Evolutionary conservation across 257 asterid genomes (phyloP), one percentile per base, ranked within the genome.

Genomic region (Ajuga chamaepitys): DNA sequence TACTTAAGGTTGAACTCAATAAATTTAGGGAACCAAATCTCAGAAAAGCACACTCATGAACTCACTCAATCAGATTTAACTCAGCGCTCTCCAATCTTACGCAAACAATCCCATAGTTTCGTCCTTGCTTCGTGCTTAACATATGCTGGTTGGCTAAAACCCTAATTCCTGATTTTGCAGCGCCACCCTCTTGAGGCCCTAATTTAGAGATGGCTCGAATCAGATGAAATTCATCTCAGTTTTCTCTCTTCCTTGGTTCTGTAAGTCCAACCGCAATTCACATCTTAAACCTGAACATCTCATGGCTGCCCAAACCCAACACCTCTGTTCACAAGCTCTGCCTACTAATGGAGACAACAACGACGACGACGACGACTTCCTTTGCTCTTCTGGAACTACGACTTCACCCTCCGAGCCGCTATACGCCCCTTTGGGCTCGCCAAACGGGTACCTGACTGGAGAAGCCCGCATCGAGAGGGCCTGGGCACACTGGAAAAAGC

Each of bases 401-500:
- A 28, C 62, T 22, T 38, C 34, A 25, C 67, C 37, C 38, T 32
- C 78, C 30, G 82, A 73, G 38, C 68, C 46, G 56, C 70, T 59
- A 58, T 64, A 22, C 46, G 48, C 34, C 24, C 34, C 59, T 4
- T 38, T 80, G 60, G 74, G 58, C 68, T 37, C 66, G 54, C 92
- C 97, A 7, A 77, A 74, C 55, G 96, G 95, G 32, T 79, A 80
- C 84, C 59, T 93, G 74, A 70, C 71, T 14, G 86, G 88, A 12
- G 96, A 86, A 75, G 83, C 87, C 24, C 78, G 79, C 40, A 75
- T 94, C 44, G 96, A 90, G 84, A 70, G 95, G 64, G 96, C 97
- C 20, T 94, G 99, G 99, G 81, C 85, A 20, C 87, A 90, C 68
- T 94, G 99, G 97, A 90, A 73, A 67, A 81, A 73, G 63, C 64